phyloP scores from a whole-genome alignment of 2,329 filamentous ascomycete species.

The Pseudocercospora pini-densiflorae region DNA sequence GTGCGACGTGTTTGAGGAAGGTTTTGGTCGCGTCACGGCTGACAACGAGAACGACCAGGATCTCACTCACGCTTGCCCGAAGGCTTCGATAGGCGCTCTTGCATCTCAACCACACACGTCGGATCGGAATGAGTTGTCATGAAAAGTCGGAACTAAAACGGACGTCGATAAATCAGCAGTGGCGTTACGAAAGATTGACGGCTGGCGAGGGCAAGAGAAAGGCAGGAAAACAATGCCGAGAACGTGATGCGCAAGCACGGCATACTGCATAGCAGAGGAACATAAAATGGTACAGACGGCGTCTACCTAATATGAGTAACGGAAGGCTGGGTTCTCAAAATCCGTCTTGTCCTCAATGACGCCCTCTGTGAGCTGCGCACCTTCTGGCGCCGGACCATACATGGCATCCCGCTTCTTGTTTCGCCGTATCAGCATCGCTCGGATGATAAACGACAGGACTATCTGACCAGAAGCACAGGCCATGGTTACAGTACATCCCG shows the following conservation, averaged over 20 bases:
- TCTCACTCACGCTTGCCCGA: not conserved
- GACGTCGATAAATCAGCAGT: not conserved
- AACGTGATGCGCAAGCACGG: not conserved
- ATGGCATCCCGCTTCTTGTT: conserved; percentile 47
- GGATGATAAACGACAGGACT: conserved; percentile 42
- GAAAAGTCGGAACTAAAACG: too few relatives aligned
- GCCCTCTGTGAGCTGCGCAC: conserved; percentile 26
- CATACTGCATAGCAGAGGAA: not conserved
- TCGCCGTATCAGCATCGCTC: conserved; percentile 43
- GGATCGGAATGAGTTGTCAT: not conserved
- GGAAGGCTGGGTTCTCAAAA: conserved; percentile 41
- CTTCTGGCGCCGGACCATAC: conserved; percentile 27
- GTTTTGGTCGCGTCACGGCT: not conserved
- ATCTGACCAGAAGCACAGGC: conserved; percentile 52
- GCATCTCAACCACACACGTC: not conserved
- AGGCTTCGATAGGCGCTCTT: not conserved
- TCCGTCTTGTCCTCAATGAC: conserved; percentile 45
- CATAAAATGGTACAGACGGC: not conserved
- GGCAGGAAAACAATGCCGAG: not conserved
- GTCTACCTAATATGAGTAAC: conserved; percentile 31
- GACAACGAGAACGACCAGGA: not conserved
- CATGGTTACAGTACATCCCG: conserved; percentile 58
- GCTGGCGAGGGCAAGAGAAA: not conserved
- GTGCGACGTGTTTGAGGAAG: not conserved
- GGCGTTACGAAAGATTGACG: not conserved